A percentile compares a stretch with the other conserved stretches of the same genome.
Evolutionary conservation across 1,139 yeast genomes (phyloP).

Genomic region (Petasospora rhodanensis): DNA sequence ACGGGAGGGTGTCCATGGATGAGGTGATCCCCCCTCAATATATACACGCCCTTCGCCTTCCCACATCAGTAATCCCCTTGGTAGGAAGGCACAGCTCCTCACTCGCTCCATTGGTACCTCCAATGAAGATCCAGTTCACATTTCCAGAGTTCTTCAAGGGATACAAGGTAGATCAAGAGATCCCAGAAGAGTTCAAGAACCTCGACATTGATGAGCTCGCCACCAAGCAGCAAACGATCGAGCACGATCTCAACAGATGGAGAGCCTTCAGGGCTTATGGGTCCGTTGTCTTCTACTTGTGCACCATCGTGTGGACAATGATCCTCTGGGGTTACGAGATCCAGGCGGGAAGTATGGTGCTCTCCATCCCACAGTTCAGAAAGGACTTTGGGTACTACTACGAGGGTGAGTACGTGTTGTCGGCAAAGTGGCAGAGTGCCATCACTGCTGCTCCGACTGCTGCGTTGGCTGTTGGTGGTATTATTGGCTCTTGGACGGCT

Average conservation of each 20-base stretch:
- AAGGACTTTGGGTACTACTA: constrained; percentile 25
- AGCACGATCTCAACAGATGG: constrained; percentile 8
- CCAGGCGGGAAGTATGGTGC: constrained; percentile 27
- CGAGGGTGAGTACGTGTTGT: constrained; percentile 21
- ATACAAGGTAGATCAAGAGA: no score
- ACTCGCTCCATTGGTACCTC: no score
- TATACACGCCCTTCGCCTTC: no score
- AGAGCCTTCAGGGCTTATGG: constrained; percentile 10
- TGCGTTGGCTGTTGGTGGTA: constrained; percentile 39
- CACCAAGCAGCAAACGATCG: constrained; percentile 16
- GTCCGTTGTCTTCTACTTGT: constrained; percentile 6
- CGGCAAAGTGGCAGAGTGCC: constrained; percentile 31
- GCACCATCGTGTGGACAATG: constrained; percentile 13
- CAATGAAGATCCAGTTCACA: no score
- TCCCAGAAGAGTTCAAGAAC: no score
- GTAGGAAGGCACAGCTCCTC: no score
- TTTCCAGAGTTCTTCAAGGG: no score
- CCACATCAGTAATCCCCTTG: no score
- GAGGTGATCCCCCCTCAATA: no score
- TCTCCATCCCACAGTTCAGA: constrained; percentile 28
- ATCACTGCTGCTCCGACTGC: constrained; percentile 30
- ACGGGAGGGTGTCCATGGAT: no score
- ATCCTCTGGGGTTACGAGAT: constrained; percentile 22
- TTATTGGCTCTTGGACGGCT: constrained; percentile 48
- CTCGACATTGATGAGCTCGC: no score